phyloP scores from a whole-genome alignment of 192 early-diverging fungal species.

The Coemansia sp. region DNA sequence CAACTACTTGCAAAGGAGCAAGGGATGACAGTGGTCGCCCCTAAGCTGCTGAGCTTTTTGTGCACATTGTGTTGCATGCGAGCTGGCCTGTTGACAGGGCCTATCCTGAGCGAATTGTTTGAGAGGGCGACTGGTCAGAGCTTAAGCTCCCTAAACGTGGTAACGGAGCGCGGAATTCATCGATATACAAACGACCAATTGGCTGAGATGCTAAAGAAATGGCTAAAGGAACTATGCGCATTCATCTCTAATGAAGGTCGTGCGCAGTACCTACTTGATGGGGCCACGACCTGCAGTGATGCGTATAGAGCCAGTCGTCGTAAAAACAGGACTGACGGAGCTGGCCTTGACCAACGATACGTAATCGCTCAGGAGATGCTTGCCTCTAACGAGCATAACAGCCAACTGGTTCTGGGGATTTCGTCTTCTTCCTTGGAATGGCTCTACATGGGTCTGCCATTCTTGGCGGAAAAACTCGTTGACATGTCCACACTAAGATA shows the following conservation, averaged over 20 bases:
- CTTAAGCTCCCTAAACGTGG: slow-evolving; percentile 1
- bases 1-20: no score
- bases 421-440: slow-evolving; percentile 20
- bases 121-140: not conserved
- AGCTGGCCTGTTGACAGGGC: not conserved
- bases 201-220: slow-evolving; percentile 5
- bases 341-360: slow-evolving; percentile 3
- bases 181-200: not conserved
- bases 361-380: slow-evolving; percentile 24
- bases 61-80: slow-evolving; percentile 14
- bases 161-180: slow-evolving; percentile 10
- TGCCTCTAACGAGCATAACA: not conserved
- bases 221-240: slow-evolving; percentile 15
- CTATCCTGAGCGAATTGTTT: slow-evolving; percentile 16
- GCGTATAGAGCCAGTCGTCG: slow-evolving; percentile 16
- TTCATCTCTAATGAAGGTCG: not conserved
- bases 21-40: slow-evolving; percentile 14
- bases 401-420: slow-evolving; percentile 32
- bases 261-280: slow-evolving; percentile 11
- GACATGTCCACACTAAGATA: not conserved
- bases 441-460: slow-evolving; percentile 32
- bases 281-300: slow-evolving; percentile 14
- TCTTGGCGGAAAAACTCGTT: slow-evolving; percentile 4
- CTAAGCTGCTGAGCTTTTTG: slow-evolving; percentile 25
- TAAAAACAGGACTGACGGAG: not conserved